Base-by-base conservation (phyloP, 2,329 filamentous ascomycete genomes). In the Macrophomina phaseolina region DNA sequence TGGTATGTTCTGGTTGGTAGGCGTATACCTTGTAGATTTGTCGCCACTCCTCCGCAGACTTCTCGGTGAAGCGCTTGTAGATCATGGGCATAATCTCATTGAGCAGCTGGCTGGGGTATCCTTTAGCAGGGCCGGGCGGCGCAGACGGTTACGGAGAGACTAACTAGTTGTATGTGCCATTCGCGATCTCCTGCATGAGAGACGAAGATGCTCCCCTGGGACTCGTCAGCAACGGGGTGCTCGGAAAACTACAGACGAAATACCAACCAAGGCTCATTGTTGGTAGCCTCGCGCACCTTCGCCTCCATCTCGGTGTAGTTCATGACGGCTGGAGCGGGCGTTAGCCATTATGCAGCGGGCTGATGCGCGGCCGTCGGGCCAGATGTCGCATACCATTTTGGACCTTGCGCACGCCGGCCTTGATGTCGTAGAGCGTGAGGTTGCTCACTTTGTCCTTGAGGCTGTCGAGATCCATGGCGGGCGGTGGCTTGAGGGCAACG, bases 51-150 rank as follows among this genome's bases (percentile, higher is more conserved):
- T 99, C 95, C 66, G 95, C 94, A 7, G 93, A 87, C 84, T 99
- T 99, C 79, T 99, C 95, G 68, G 95, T 99, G 80, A 99, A 99
- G 71, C 95, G 92, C 76, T 96, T 95, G 84, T 99, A 99, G 77
- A 99, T 97, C 93, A 99, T 95, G 71, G 95, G 95, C 95, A 99
- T 99, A 78, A 99, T 98, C 81, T 99, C 95, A 80, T 98, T 98
- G 67, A 99, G 89, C 63, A 94, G 88, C 88, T 97, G 93, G 79
- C 94, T 97, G 76, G 67, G 49, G n/a, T 46, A 48, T 23, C 23
- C 48, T 68, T 68, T 65, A 52, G 34, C 34, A 56, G 62, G 4
- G 32, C 12, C 34, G 45, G 14, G 42, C 16, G 32, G 11, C 30
- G 9, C 18, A 49, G 32, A 42, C 53, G 23, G 34, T 49, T 32